Base-by-base conservation (phyloP, 176 grass and related monocot species). In the Elymus sibiricus region DNA sequence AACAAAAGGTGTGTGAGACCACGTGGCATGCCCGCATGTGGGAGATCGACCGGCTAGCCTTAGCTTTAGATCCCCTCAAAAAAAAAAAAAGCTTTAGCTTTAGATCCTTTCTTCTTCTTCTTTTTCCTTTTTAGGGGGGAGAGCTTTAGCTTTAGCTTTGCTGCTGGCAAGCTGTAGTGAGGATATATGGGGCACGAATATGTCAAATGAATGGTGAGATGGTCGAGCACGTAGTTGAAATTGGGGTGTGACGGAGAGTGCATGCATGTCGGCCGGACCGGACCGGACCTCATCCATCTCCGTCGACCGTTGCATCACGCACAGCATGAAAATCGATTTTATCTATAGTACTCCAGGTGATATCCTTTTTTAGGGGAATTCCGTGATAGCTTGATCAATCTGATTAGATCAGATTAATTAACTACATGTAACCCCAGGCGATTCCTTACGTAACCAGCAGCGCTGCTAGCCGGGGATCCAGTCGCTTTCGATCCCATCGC, bases 221-320 rank as follows among this genome's bases (percentile, higher is more conserved):
- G 38, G 19, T 9, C 2, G 53, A 19, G 8, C 34, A 1, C 25
- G 3, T 28, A 5, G 44, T 6, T 51, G 9, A 4, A 25, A 22
- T 11, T 74, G 79, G 79, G 31, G 73, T 5, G 2, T 70, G 86
- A 88, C 63, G 72, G 86, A 24, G 79, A 59, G 29, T 51, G 62
- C 79, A 51, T 24, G 56, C 39, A 77, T 43, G 79, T 9, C 17
- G 15, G 9, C 29, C 22, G 26, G 15, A 61, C 19, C 29, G 7
- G 13, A 4, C 28, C 28, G 24, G 13, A 64, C 22, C 34, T 25
- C 7, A 25, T 65, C 9, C 47, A 16, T 46, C 43, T 64, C 25
- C 11, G 12, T 76, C 9, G 47, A 51, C 15, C 47, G 16, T 4
- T 37, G 14, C 28, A 37, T 25, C 6, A 47, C 25, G 34, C 13